Base-by-base conservation (phyloP, 2,329 filamentous ascomycete genomes). In the Aspergillus neotritici region DNA sequence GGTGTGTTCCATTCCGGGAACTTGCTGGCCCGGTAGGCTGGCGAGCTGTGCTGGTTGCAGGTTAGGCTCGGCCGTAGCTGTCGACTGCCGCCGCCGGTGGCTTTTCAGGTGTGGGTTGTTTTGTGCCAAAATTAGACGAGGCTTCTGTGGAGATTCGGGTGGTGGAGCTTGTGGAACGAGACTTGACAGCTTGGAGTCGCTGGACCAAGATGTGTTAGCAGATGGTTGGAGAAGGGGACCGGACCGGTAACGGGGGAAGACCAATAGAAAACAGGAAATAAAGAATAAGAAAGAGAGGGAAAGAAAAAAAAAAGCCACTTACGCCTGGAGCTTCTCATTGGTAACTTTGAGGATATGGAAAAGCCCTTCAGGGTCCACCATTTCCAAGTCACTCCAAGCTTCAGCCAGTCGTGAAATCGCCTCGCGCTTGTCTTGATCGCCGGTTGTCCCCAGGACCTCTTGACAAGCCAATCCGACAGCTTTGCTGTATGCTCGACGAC, bases 1-100 rank as follows among this genome's bases (percentile, higher is more conserved):
- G 52, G 85, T 86, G 67, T 96, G 91, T 66, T 96, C 90, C 87
- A 96, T 91, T 2, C 89, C 91, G 1, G 82, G 77, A 44, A 76
- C 69, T 37, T 71, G 63, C 50, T 78, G 73, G 9, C 77, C 81
- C 1, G 79, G 80, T 52, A 82, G 66, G 53, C 76, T 65, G 34
- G 51, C 62, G 55, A 48, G 56, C 49, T 56, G 63, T 44, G 44
- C 67, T 41, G 52, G 67, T 67, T 57, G 67, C 65, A 59, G 54
- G n/a, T 53, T 60, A n/a, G 60, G 40, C 15, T 68, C 62, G 13
- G 56, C 45, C 21, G 54, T 53, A 35, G 64, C 63, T 13, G 66
- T 58, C 31, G 68, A 72, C 53, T 84, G 80, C 13, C 85, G 79
- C 45, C 82, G 78, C 40, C 83, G 79, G 60, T 90, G 86, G 58